Evolutionary conservation across 768 basidiomycete species (phyloP).

Genomic region (Melanogaster broomeanus): DNA sequence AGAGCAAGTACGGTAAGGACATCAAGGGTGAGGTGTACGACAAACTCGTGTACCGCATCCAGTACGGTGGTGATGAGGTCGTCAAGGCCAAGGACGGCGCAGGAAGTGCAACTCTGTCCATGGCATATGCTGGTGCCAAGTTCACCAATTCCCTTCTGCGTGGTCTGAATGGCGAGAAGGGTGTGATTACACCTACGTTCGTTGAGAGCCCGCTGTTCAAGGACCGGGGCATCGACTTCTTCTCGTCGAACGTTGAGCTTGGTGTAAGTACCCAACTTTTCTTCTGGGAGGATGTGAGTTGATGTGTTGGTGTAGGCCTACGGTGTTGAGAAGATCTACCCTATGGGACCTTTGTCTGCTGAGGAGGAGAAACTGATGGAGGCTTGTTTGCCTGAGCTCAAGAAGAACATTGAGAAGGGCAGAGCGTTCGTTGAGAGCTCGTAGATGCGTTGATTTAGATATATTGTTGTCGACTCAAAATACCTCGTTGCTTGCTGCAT

Average conservation of each 20-base stretch:
- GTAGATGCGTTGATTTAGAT: constrained; percentile 23
- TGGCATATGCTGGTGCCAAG: constrained; percentile 78
- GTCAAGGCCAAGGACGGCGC: constrained; percentile 96
- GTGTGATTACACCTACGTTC: constrained; percentile 77
- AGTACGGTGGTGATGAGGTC: constrained; percentile 98
- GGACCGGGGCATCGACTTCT: constrained; percentile 88
- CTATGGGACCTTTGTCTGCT: constrained; percentile 74
- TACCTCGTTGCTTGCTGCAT: constrained; percentile 19
- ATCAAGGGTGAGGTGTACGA: constrained; percentile 74
- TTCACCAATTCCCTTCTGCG: constrained; percentile 63
- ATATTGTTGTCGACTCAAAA: constrained; percentile 8
- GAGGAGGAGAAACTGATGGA: constrained; percentile 86
- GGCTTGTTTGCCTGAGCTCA: constrained; percentile 87
- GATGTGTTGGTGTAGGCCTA: constrained; percentile 47
- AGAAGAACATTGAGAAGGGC: constrained; percentile 99
- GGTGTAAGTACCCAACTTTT: constrained; percentile 56
- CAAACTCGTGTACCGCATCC: constrained; percentile 88
- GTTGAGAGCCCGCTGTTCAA: constrained; percentile 88
- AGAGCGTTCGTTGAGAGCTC: constrained; percentile 62
- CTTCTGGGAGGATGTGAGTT: constrained; percentile 5
- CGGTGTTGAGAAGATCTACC: constrained; percentile 93
- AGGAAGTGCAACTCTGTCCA: constrained; percentile 73
- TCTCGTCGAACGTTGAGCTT: constrained; percentile 93
- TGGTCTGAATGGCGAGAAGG: constrained; percentile 66
- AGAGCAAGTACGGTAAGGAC: constrained; percentile 67